Evolutionary conservation across 106 monocot genomes (phyloP), one percentile per base, ranked within the genome.

Genomic region (Chionographis japonica): DNA sequence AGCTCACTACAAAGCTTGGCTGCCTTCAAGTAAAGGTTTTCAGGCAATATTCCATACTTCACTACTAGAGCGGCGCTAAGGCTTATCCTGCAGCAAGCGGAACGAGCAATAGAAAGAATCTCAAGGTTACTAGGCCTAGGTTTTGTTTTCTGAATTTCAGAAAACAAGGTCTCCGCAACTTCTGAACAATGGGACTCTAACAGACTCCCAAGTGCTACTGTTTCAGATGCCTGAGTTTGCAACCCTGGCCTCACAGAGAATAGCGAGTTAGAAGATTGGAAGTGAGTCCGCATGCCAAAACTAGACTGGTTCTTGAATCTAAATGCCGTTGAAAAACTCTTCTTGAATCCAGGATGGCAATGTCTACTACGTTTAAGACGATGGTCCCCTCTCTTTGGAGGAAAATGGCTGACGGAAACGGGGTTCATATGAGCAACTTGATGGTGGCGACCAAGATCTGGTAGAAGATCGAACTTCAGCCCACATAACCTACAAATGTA

Each of bases 1-100:
- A 63, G 60, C 72, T 97, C 97, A 82, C 97, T 97, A 65, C 97
- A 97, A 62, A 97, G 78, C 69, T 89, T 97, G 8, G 89, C 88
- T 40, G 92, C 97, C 61, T 81, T 97, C 65, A 87, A 68, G 75
- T 80, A 89, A 52, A 89, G 35, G 72, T 81, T 89, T 62, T 81
- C 81, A 50, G 86, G 87, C 8, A 86, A 71, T 15, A 35, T 35
- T 18, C 87, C 92, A 81, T 83, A 86, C 58, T 92, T 89, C 16
- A 58, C 70, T 60, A 77, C 82, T 60, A 97, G 68, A 36, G 63
- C 54, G 52, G 75, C 40, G 65, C 73, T 72, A 51, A 97, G 84
- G 37, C 75, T 75, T 61, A 73, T 70, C 63, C 71, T 77, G 66
- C 97, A 97, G 68, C 92, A 97, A 54, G 83, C 77, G 61, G 84